Percentiles rank a stretch among this genome's conserved stretches.
Evolutionary conservation across 306 rosid genomes (phyloP).

Genomic region (Prunus dulcis): DNA sequence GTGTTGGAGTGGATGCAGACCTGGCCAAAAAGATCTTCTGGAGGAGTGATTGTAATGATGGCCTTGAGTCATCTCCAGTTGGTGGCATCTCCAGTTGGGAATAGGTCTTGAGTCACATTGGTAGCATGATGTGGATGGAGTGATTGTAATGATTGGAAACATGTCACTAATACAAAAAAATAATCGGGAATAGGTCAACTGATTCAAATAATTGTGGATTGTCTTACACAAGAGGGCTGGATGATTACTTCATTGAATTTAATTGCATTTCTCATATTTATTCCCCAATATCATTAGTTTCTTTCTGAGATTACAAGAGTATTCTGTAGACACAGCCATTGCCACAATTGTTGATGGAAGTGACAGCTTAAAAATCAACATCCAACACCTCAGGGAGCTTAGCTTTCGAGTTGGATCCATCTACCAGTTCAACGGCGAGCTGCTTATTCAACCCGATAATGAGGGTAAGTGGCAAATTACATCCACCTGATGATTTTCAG

Average conservation of each 20-base stretch:
- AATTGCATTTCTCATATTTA: background rate
- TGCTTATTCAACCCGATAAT: conserved; percentile 54
- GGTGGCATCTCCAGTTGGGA: background rate
- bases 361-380: conserved; percentile 43
- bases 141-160: conserved; percentile 10
- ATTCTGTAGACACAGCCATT: conserved; percentile 53
- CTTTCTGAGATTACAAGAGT: conserved; percentile 50
- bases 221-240: conserved; percentile 2
- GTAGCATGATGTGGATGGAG: background rate
- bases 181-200: conserved; percentile 16
- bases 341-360: conserved; percentile 38
- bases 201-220: background rate
- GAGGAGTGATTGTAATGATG: too few relatives aligned
- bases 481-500: conserved; percentile 4
- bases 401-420: conserved; percentile 59
- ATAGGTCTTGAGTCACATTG: background rate
- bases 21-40: background rate
- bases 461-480: conserved; percentile 47
- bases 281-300: background rate
- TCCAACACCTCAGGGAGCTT: conserved; percentile 59
- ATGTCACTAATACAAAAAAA: conserved; percentile 11
- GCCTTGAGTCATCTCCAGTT: too few relatives aligned
- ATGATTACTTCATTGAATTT: conserved; percentile 12
- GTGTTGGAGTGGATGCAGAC: background rate
- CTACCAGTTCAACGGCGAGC: conserved; percentile 85